Evolutionary conservation across 2,329 filamentous ascomycete genomes (phyloP), one percentile per base, ranked within the genome.

Genomic region (Verticillium klebahnii): DNA sequence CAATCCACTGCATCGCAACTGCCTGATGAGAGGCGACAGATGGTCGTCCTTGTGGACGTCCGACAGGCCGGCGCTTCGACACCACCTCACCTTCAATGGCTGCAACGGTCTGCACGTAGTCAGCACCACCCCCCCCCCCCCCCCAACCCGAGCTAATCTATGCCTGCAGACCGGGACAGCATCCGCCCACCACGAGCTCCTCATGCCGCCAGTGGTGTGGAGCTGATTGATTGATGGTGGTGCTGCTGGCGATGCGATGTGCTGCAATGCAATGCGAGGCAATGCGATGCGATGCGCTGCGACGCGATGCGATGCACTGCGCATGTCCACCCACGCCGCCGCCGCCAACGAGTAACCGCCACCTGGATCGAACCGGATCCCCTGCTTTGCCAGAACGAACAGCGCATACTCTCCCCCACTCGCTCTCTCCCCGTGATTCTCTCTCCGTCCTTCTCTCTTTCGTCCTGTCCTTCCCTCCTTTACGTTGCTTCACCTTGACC

Each of bases 91-190:
- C 14, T 40, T 40, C 37, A n/a, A 40, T 40, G 37, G 11, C 37
- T 40, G 37, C 17, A n/a, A 36, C 39, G n/a, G 9, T n/a, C 45
- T 25, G 45, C 19, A 23, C 45, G 11, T 50, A 12, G 45, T 25
- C 45, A 50, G 45, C 45, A n/a, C 19, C 45, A 23, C n/a, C 45
- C 45, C 7, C 25, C 36, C 7, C 25, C 36, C 57, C 57, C 45
- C 12, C n/a, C 45, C 45, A 19, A 50, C 56, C 57, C 57, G 29
- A 40, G 37, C 40, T 52, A 59, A 54, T 59, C 39, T 36, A 32
- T 54, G 31, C 14, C 17, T 54, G 58, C 40, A 59, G 58, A 32
- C 40, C 19, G 58, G 58, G 40, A 59, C 58, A 45, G 40, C 58
- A 54, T 32, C 58, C 58, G 58, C 45, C 45, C 58, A 45, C 58